Evolutionary conservation across 495 filamentous ascomycete genomes (phyloP), one percentile per base, ranked within the genome.

Genomic region (Trichoderma asperelloides): DNA sequence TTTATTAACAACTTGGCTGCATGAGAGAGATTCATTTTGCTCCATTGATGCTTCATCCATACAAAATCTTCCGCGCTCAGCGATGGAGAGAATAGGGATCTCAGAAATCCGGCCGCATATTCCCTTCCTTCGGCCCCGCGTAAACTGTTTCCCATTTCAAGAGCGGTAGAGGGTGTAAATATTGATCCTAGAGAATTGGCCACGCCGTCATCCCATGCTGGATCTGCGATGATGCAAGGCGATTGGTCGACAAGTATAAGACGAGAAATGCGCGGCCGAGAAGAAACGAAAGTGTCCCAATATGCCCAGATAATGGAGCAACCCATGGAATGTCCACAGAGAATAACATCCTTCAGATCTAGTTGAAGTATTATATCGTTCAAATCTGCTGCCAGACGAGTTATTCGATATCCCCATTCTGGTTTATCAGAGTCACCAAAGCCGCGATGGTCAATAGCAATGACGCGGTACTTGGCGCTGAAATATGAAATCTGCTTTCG

Each of bases 381-480:
- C 5, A 55, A 25, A 25, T 55, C 49, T 5, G 49, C 49, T 16
- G n/a, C 49, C 18, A 55, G 6, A n/a, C 49, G 65, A n/a, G 55
- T 28, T 0, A 71, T 57, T 18, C 69, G 69, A 66, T 73, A 71
- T 30, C 70, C 71, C 64, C 68, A 68, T 16, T 43, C 15, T 0
- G 71, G 71, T 66, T 73, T 73, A 25, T 71, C 71, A 4, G 71
- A 73, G 21, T 70, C 70, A 43, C 71, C 70, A 66, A 71, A 70
- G 43, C 71, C 71, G 27, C 71, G 71, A 67, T 73, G 66, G 63
- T 73, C 70, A 68, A 69, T 69, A 1, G 71, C 71, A 0, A 69
- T 73, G 0, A 71, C 65, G 60, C 66, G 69, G 68, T 37, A 73
- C 11, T 55, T 30, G 28, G 62, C 8, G 12, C 40, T 37, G 70